Evolutionary conservation across 1,284 basidiomycete genomes (phyloP), one percentile per base, ranked within the genome.

Genomic region (Ustilago bromivora): DNA sequence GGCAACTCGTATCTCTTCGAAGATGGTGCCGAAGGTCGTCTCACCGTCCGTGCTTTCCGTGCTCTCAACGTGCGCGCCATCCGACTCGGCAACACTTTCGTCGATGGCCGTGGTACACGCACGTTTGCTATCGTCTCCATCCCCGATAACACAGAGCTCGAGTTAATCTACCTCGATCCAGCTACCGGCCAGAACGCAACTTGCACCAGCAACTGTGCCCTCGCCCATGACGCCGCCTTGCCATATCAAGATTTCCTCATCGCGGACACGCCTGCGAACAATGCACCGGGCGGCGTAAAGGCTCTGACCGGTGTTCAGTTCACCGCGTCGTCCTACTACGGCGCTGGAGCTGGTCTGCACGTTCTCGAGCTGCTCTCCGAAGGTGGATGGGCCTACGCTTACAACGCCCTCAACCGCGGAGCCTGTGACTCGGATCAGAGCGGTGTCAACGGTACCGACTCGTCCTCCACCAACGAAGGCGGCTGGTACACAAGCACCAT

Each of bases 221-320:
- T 88, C 15, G 79, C 81, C 2, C 84, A 87, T 76, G 76, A 87
- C 82, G 85, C 92, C 1, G 89, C 90, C 10, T 87, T 97, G 61
- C 89, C 90, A 3, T 96, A 95, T 86, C 94, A 96, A 86, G 94
- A 96, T 86, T 96, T 94, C 87, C 87, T 95, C 56, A 95, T 96
- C 82, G 86, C 89, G 63, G 70, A 80, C 66, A 68, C 69, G 15
- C 62, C 78, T 54, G 63, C 66, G 58, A 82, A 82, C 73, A 75
- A 71, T n/a, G 78, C 76, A 2, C 61, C 76, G 3, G 87, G 87
- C 32, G 85, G 84, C 19, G 87, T 90, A n/a, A 85, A 90, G 43
- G 87, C 89, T 31, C 89, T 95, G 75, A 94, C 93, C 5, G 95
- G 95, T 62, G 55, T 80, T 35, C 76, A 80, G 43, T 89, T 99